phyloP scores from a whole-genome alignment of 2,329 filamentous ascomycete species.

The Trichoderma harzianum region DNA sequence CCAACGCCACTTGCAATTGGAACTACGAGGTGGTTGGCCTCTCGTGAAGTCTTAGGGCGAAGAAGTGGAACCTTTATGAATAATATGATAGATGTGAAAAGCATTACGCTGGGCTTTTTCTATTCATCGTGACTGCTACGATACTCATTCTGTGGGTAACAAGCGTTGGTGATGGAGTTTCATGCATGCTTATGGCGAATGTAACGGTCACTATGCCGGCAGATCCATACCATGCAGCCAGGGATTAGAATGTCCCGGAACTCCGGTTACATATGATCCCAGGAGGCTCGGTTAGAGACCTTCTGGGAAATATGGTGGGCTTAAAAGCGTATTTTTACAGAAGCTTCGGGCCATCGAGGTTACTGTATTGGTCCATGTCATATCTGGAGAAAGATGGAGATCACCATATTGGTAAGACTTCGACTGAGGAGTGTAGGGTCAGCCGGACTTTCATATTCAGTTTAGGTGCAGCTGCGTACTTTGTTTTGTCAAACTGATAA shows the following conservation, averaged over 20 bases:
- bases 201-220: background rate
- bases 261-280: background rate
- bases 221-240: background rate
- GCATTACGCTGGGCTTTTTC: background rate
- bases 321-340: background rate
- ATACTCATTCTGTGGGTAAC: background rate
- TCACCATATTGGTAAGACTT: too few relatives aligned
- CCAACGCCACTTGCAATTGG: constrained; percentile 6
- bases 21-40: constrained; percentile 8
- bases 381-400: too few relatives aligned
- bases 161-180: background rate
- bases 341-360: background rate
- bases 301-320: background rate
- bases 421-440: too few relatives aligned
- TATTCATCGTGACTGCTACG: background rate
- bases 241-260: background rate
- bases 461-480: too few relatives aligned
- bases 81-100: background rate
- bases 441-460: too few relatives aligned
- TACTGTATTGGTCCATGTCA: too few relatives aligned
- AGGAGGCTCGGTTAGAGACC: background rate
- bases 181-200: background rate
- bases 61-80: background rate
- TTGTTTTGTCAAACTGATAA: background rate
- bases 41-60: background rate